Conservation (phyloP, 192 early-diverging fungal genomes). For the Coemansia sp. region DNA sequence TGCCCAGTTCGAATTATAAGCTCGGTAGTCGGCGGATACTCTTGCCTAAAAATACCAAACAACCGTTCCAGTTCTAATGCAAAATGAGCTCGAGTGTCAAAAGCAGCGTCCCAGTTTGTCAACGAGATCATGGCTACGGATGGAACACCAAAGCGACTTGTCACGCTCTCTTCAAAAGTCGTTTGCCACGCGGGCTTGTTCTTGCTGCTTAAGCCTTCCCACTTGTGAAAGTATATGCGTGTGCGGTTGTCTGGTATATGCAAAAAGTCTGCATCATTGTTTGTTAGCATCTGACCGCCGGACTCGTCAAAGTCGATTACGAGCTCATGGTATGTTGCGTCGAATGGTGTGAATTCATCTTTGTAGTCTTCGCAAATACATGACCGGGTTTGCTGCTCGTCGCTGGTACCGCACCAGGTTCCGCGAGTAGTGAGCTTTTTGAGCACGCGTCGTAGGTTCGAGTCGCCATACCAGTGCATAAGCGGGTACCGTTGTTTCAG, state of each 20-base stretch:
- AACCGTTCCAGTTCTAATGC: conserved; percentile 19
- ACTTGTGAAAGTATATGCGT: conserved; percentile 43
- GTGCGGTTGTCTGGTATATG: not conserved
- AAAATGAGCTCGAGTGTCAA: conserved; percentile 32
- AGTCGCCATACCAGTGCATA: conserved; percentile 56
- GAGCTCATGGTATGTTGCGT: conserved; percentile 13
- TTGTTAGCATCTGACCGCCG: conserved; percentile 6
- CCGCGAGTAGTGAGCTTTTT: conserved; percentile 53
- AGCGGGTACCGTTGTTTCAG: conserved; percentile 21
- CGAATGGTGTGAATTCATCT: conserved; percentile 26
- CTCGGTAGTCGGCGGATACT: conserved; percentile 27
- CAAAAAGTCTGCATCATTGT: not conserved
- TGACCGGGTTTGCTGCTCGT: conserved; percentile 5
- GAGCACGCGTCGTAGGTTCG: conserved; percentile 48
- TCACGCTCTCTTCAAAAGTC: not conserved
- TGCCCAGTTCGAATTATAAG: conserved; percentile 56
- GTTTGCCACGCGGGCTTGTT: conserved; percentile 4
- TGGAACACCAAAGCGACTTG: conserved; percentile 8
- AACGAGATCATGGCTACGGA: conserved; percentile 36
- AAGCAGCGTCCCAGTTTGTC: conserved; percentile 57
- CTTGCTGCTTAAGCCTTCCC: conserved; percentile 52
- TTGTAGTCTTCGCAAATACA: conserved; percentile 56
- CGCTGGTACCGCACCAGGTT: conserved; percentile 38
- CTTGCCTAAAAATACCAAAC: conserved; percentile 18
- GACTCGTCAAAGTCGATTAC: conserved; percentile 9